Evolutionary conservation across 129 eudicot species (phyloP).

Genomic region (Flaveria sonorensis): DNA sequence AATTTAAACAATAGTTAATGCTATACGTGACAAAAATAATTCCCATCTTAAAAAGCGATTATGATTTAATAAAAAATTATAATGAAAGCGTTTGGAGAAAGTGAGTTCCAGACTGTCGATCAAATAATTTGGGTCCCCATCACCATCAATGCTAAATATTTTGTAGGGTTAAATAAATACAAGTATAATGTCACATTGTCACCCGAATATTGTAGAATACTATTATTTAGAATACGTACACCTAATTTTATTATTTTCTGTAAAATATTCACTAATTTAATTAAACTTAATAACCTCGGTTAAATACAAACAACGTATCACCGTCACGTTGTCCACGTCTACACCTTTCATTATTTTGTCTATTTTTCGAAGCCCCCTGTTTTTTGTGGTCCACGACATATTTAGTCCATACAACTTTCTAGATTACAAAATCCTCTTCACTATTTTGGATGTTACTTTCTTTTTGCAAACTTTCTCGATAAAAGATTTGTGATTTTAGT

Average conservation of each 20-base stretch:
- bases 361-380: conserved; percentile 16
- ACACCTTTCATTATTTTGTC: conserved; percentile 24
- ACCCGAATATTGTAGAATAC: conserved; percentile 23
- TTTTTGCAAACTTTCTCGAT: neutral
- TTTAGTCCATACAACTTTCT: neutral
- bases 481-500: neutral
- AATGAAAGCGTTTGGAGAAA: conserved; percentile 23
- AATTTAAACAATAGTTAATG: neutral
- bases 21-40: neutral
- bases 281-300: conserved; percentile 25
- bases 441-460: neutral
- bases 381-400: conserved; percentile 6
- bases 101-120: conserved; percentile 45
- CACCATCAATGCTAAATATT: conserved; percentile 37
- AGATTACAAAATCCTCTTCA: neutral
- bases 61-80: neutral
- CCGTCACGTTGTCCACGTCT: conserved; percentile 39
- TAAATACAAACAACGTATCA: conserved; percentile 40
- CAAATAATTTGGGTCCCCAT: conserved; percentile 35
- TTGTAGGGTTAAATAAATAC: conserved; percentile 13
- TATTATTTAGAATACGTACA: conserved; percentile 20
- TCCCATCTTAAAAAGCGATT: neutral
- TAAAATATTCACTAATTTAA: conserved; percentile 20
- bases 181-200: neutral
- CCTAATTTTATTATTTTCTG: conserved; percentile 14